Evolutionary conservation across 2,329 filamentous ascomycete species (phyloP).

Genomic region (Paraconiothyrium brasiliense): DNA sequence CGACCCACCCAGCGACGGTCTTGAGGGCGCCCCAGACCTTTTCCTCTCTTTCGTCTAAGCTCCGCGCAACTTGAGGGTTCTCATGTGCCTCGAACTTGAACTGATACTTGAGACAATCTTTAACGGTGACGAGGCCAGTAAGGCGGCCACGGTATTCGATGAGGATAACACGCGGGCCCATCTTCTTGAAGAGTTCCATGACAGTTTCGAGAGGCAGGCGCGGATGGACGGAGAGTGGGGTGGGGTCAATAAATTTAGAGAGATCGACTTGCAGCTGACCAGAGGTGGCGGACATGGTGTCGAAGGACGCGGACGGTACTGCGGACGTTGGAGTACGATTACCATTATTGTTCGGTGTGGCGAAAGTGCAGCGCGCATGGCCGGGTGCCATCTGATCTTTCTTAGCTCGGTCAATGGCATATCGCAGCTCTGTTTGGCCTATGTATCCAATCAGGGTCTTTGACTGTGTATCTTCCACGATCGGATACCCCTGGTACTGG

Average conservation of each 20-base stretch:
- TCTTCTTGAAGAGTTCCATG: conserved; percentile 99
- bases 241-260: conserved; percentile 85
- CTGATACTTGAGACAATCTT: conserved; percentile 96
- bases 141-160: conserved; percentile 89
- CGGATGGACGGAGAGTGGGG: conserved; percentile 90
- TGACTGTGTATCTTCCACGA: conserved; percentile 77
- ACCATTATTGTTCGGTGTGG: conserved; percentile 47
- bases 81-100: conserved; percentile 93
- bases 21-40: conserved; percentile 34
- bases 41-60: conserved; percentile 43
- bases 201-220: conserved; percentile 92
- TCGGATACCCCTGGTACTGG: conserved; percentile 90
- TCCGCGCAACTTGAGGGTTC: conserved; percentile 58
- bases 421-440: conserved; percentile 88
- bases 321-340: conserved; percentile 41
- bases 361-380: conserved; percentile 78
- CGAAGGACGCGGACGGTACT: conserved; percentile 61
- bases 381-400: conserved; percentile 72
- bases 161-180: conserved; percentile 91
- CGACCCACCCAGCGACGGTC: conserved; percentile 29
- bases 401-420: conserved; percentile 84
- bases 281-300: conserved; percentile 66
- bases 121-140: conserved; percentile 88
- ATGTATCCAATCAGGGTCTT: conserved; percentile 89
- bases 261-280: conserved; percentile 76